Evolutionary conservation across 176 grass and related monocot species (phyloP).

Genomic region (Alloteropsis semialata): DNA sequence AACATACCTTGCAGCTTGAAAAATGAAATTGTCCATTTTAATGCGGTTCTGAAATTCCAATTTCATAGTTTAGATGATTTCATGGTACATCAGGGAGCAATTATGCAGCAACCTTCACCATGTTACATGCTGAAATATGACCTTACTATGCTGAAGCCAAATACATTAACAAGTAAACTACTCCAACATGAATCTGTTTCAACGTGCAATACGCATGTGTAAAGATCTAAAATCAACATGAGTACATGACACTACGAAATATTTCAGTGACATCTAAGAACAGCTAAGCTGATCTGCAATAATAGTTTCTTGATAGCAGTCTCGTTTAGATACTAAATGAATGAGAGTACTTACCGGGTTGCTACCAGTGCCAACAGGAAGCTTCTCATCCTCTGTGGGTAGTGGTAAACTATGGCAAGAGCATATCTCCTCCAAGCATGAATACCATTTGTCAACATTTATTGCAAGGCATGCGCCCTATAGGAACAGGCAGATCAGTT

Average conservation of each 20-base stretch:
- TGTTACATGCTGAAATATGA: not conserved
- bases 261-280: not conserved
- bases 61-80: not conserved
- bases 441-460: conserved; percentile 83
- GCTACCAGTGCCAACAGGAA: conserved; percentile 99
- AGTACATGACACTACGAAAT: not conserved
- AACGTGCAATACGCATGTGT: not conserved
- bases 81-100: conserved; percentile 12
- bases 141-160: conserved; percentile 1
- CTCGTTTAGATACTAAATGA: not conserved
- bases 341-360: conserved; percentile 87
- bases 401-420: conserved; percentile 57
- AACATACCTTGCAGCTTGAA: not conserved
- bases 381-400: conserved; percentile 79
- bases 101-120: conserved; percentile 3
- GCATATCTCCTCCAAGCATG: conserved; percentile 73
- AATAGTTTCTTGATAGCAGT: not conserved
- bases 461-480: conserved; percentile 89
- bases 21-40: conserved; percentile 9
- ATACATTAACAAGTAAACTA: conserved; percentile 18
- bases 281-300: not conserved
- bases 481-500: conserved; percentile 23
- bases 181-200: conserved; percentile 15
- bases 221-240: not conserved
- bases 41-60: not conserved